Base-by-base conservation (phyloP, 2,329 filamentous ascomycete species). In the Graphium sp. region DNA sequence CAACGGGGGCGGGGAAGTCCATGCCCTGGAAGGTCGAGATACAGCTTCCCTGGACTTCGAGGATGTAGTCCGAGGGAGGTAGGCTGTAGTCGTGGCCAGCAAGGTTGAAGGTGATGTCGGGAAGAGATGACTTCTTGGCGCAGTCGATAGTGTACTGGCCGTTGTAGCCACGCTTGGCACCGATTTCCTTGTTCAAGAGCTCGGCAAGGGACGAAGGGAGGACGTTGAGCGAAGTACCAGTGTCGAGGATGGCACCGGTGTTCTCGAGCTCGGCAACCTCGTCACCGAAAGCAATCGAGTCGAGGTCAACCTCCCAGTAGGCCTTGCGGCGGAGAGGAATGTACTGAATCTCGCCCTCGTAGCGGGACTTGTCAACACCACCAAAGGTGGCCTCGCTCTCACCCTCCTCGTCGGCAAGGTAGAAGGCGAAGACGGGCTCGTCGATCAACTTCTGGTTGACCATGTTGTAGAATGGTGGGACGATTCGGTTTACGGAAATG, bases 261-360 rank as follows among this genome's bases (percentile, higher is more conserved):
- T 82, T 73, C 39, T 95, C 87, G 39, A 95, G 74, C 54, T 93
- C 79, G 35, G 85, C 85, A 40, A 72, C 75, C 48, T 80, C 71
- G 30, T 85, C 68, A 43, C 89, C 91, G 39, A 94, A 83, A 32
- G 78, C 74, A 58, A 98, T 89, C 38, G 83, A 67, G 46, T 95
- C 77, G 36, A 98, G 74, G 46, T 95, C 85, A 32, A 98, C 87
- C 68, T 98, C 89, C 89, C 89, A 98, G 71, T 98, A 98, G 28
- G 89, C 89, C 77, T 95, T 95, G 52, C 89, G 82, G 55, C 89
- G 82, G 42, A 98, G 72, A 31, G 89, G 89, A 41, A 98, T 83
- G 55, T 84, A 91, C 50, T 75, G 81, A 45, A 98, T 69, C 55
- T 95, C 76, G 47, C 89, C 89, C 22, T 66, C 74, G 53, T 66